Base-by-base conservation (phyloP, 306 rosid species). In the Medicago ruthenica region DNA sequence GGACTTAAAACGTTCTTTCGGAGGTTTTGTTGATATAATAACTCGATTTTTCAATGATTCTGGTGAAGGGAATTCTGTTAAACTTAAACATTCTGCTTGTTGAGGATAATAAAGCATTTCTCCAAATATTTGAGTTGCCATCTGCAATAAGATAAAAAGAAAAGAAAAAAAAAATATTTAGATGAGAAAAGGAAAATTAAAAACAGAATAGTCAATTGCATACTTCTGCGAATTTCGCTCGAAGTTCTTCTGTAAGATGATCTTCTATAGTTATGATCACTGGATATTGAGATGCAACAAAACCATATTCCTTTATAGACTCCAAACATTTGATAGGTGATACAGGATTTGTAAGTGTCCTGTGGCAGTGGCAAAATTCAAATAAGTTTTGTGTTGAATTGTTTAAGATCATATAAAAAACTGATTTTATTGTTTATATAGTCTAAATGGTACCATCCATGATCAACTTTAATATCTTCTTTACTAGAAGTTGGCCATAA, bases 191-290 rank as follows among this genome's bases (percentile, higher is more conserved):
- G 48, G 24, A 78, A 82, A 48, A 58, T 8, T 22, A 58, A 58
- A 14, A 8, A 16, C 5, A 51, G 0, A 11, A 58, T 11, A 21
- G 16, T 58, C 9, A 48, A 70, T 50, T 45, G 18, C 87, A 11
- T 71, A 88, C 99, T 88, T 82, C 92, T 22, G 92, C 96, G 76
- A 90, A 93, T 89, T 90, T 92, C 75, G 87, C 85, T 79, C 71
- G 90, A 83, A 92, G 99, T 24, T 82, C 87, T 65, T 73, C 71
- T 1, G 96, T 89, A 39, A 95, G 97, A 76, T 95, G 99, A 68
- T 95, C 99, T 85, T 95, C 99, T n/a, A 95, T 81, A 15, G 99
- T 95, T 45, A 95, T 87, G 59, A 95, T 86, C 70, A 95, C 96
- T 0, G 99, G 98, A 74, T 92, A 95, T 22, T 86, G 80, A 81